Base-by-base conservation (phyloP, 768 basidiomycete species). In the Daedalea quercina region DNA sequence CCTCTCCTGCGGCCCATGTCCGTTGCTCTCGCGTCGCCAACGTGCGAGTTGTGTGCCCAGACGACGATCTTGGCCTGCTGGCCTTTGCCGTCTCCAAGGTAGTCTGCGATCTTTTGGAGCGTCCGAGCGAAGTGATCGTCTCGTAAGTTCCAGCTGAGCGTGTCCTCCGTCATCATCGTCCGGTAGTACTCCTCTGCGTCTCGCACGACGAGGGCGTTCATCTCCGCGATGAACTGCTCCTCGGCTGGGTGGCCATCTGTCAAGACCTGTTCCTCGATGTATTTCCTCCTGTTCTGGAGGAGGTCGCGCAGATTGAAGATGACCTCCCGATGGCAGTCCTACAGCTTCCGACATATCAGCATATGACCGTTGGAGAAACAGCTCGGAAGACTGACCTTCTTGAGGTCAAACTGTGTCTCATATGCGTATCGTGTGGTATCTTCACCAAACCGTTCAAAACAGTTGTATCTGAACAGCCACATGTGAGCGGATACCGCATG, bases 1-100 rank as follows among this genome's bases (percentile, higher is more conserved):
- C 58, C 57, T 50, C 63, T 55, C 37, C 52, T 50, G 23, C 55
- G 50, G 4, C 65, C 65, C 63, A 67, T 67, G 43, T 64, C 60
- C 0, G 65, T 67, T 13, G 57, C 62, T 20, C 66, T 48, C 13
- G 65, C 65, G 24, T 67, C 66, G 24, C 66, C 65, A 23, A 65
- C 57, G 47, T 67, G 66, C 9, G 65, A 66, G 54, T 64, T 67
- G 50, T 67, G 66, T 11, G 65, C 66, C 66, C 63, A 67, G n/a
- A 67, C 60, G 1, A 67, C 58, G 13, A 63, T 53, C 51, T 62
- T 63, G 7, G 60, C 60, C n/a, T 52, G 52, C 12, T 25, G 47
- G 11, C 41, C 37, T 34, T 20, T 45, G 3, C 52, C 43, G 22
- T 55, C 44, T 13, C 46, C 53, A 7, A 60, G 54, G 50, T 59